Base-by-base conservation (phyloP, 495 filamentous ascomycete species). In the Xylaria grammica region DNA sequence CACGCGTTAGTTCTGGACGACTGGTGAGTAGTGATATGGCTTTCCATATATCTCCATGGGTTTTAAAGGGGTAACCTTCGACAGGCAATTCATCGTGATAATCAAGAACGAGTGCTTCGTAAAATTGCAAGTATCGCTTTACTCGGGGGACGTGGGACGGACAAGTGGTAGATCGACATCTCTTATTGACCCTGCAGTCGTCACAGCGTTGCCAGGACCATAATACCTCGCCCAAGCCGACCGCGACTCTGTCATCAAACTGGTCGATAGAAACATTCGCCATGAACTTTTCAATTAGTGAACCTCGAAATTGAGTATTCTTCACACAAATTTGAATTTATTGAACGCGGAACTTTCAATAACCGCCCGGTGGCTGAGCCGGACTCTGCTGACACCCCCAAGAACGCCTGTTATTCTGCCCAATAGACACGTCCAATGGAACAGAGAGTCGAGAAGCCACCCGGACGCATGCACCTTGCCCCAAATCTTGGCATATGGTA, bases 81-180 rank as follows among this genome's bases (percentile, higher is more conserved):
- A 32, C 24, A n/a, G 26, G 45, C 45, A 48, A 24, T 49, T 48
- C 67, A 30, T 60, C 40, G 34, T 68, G 61, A 59, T 76, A 76
- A 2, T 66, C 60, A 11, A 60, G 22, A 15, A 64, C 67, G 22
- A 70, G 15, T 3, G 51, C 63, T 44, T 66, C 69, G 50, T 76
- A 76, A 29, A 64, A 70, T 30, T 75, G 59, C 36, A 73, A 72
- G 52, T 68, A 76, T 30, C 67, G 61, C 36, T 46, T 57, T 13
- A 72, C 63, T 22, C 64, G 55, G 49, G 70, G 68, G 4, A 50
- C 59, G 49, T 50, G 58, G 5, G 49, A 52, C 17, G 72, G 63
- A 55, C 69, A 70, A 13, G 22, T 53, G 17, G 49, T 49, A 24
- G 50, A 57, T 27, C 8, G 50, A 38, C 72, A 70, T 51, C 24